Evolutionary conservation across 2,329 filamentous ascomycete genomes (phyloP).

Genomic region (Aspergillus floridensis): DNA sequence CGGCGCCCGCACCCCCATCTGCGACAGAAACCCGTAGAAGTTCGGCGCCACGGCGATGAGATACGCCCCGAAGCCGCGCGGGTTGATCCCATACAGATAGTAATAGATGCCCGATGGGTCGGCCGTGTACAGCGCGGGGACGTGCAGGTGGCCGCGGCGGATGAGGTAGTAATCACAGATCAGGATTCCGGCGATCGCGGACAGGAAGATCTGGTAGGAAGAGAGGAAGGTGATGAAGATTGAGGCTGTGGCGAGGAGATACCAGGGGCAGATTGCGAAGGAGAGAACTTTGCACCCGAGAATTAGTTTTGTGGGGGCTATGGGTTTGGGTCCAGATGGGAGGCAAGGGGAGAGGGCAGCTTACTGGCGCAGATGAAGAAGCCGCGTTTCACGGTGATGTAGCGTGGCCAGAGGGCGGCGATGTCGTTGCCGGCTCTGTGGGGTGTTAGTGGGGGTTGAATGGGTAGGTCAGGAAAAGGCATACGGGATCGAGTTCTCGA

Average conservation of each 20-base stretch:
- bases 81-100: constrained; percentile 38
- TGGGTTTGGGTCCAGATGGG: no score
- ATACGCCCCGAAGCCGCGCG: constrained; percentile 34
- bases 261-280: constrained; percentile 41
- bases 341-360: no score
- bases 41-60: constrained; percentile 40
- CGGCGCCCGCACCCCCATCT: constrained; percentile 39
- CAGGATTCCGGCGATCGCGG: constrained; percentile 43
- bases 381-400: constrained; percentile 40
- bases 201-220: constrained; percentile 42
- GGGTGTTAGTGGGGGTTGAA: no score
- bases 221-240: constrained; percentile 44
- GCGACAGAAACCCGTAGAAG: constrained; percentile 43
- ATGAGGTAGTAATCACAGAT: constrained; percentile 47
- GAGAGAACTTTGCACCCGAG: constrained; percentile 20
- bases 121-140: constrained; percentile 37
- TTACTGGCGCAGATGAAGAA: constrained; percentile 38
- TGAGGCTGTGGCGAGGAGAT: constrained; percentile 32
- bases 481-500: constrained; percentile 42
- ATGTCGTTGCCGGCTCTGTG: constrained; percentile 38
- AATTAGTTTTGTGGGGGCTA: not conserved
- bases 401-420: constrained; percentile 40
- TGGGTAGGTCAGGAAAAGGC: no score
- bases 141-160: constrained; percentile 33
- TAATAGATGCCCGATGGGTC: constrained; percentile 30